Conservation (phyloP, 202 grass and related monocot species). For the Schoenoplectus tabernaemontani region DNA sequence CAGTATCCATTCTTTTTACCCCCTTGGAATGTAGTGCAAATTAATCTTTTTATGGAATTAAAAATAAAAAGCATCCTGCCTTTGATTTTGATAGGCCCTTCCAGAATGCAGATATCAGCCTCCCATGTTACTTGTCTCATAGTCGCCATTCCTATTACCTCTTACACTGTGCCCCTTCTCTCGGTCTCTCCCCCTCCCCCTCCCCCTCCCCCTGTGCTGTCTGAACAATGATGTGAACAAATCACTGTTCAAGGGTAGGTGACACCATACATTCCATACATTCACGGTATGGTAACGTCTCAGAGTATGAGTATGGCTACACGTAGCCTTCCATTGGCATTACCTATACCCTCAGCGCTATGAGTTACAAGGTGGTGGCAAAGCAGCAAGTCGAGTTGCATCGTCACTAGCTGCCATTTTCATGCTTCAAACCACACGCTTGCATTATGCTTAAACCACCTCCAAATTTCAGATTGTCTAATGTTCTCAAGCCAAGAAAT, state of each 20-base stretch:
- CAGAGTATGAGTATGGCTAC: background rate
- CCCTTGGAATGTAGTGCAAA: conserved; percentile 1
- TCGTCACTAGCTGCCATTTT: too few species aligned
- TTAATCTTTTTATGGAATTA: background rate
- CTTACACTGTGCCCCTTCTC: background rate
- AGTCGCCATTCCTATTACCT: background rate
- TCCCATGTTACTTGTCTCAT: conserved; percentile 16
- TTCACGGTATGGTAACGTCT: background rate
- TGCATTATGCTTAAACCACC: too few species aligned
- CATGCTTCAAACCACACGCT: too few species aligned
- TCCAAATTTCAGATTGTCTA: too few species aligned
- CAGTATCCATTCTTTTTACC: background rate
- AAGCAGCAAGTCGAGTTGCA: conserved; percentile 1
- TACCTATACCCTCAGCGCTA: too few species aligned
- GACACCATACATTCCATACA: background rate
- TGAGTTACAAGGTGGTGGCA: background rate
- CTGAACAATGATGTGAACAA: conserved; percentile 17
- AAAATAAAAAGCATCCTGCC: background rate
- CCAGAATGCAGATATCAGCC: background rate
- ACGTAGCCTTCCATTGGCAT: background rate
- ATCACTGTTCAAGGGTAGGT: conserved; percentile 5
- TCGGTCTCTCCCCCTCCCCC: too few species aligned
- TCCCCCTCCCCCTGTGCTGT: background rate
- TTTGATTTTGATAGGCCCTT: conserved; percentile 6
- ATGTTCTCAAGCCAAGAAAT: too few species aligned